phyloP scores from a whole-genome alignment of 805 yeast genomes.

The Debaryomyces maramus region DNA sequence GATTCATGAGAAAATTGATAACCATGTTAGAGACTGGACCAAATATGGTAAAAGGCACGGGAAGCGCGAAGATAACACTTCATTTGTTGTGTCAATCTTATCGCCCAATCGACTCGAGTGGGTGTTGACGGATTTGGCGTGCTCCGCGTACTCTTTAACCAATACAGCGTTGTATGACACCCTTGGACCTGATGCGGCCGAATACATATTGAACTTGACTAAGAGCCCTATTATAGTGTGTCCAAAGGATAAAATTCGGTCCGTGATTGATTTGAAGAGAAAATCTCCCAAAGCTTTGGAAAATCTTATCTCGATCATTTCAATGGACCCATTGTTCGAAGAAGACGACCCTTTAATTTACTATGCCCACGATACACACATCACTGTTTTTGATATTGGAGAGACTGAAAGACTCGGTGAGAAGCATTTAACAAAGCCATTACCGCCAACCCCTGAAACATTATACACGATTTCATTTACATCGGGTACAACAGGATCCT shows the following conservation, averaged over 20 bases:
- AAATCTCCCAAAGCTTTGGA: conserved; percentile 29
- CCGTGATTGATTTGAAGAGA: conserved; percentile 46
- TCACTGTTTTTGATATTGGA: conserved; percentile 32
- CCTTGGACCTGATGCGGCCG: conserved; percentile 35
- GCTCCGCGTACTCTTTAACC: conserved; percentile 32
- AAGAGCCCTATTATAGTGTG: conserved; percentile 49
- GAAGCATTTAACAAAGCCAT: conserved; percentile 25
- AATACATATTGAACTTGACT: conserved; percentile 35
- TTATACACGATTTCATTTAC: conserved; percentile 45
- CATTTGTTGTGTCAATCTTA: conserved; percentile 34
- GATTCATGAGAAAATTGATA: conserved; percentile 17
- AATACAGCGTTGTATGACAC: conserved; percentile 44
- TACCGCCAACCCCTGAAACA: conserved; percentile 33
- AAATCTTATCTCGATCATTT: conserved; percentile 51
- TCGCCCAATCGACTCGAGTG: conserved; percentile 38
- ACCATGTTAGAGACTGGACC: conserved; percentile 17
- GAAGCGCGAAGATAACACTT: conserved; percentile 18
- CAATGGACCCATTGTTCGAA: conserved; percentile 46
- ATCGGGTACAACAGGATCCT: conserved; percentile 69
- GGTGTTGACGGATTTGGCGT: conserved; percentile 37
- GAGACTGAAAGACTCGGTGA: conserved; percentile 38
- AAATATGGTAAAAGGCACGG: conserved; percentile 11
- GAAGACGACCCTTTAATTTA: conserved; percentile 14
- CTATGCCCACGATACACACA: conserved; percentile 23
- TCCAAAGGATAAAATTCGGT: conserved; percentile 50